Evolutionary conservation across 495 filamentous ascomycete species (phyloP).

Genomic region (Trichoderma parareesei): DNA sequence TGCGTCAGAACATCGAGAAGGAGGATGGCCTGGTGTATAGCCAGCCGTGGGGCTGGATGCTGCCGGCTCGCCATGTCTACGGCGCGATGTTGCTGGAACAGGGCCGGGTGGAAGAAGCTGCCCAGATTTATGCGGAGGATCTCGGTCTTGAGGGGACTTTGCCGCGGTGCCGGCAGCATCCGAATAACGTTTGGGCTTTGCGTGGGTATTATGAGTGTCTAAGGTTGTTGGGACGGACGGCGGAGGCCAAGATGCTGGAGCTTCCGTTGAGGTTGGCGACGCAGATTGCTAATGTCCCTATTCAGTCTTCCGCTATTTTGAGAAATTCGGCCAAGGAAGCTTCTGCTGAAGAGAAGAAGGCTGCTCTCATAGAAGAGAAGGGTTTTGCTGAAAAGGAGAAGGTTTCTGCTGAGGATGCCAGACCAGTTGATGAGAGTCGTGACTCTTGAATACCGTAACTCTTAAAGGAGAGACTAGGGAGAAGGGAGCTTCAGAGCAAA

Average conservation of each 20-base stretch:
- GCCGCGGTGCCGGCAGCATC: slow-evolving; percentile 50
- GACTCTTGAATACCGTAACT: too few relatives aligned
- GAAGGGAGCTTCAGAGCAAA: too few relatives aligned
- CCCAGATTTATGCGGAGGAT: slow-evolving; percentile 50
- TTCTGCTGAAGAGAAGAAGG: neutral
- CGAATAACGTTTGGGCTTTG: slow-evolving; percentile 61
- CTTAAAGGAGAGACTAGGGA: too few relatives aligned
- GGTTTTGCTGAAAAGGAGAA: neutral
- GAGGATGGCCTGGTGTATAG: slow-evolving; percentile 53
- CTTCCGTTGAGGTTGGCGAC: slow-evolving; percentile 42
- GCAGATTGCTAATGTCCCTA: slow-evolving; percentile 50
- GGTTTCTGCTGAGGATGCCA: neutral
- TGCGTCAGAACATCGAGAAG: slow-evolving; percentile 42
- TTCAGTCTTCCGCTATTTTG: slow-evolving; percentile 55
- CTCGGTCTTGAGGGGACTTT: slow-evolving; percentile 48
- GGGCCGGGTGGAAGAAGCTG: slow-evolving; percentile 45
- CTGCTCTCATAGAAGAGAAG: too few relatives aligned
- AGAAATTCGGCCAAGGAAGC: slow-evolving; percentile 19
- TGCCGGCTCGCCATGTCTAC: slow-evolving; percentile 56
- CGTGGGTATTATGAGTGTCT: slow-evolving; percentile 61
- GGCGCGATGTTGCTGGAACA: slow-evolving; percentile 58
- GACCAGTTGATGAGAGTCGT: too few relatives aligned
- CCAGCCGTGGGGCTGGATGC: slow-evolving; percentile 68
- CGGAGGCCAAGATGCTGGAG: slow-evolving; percentile 43
- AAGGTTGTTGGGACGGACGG: slow-evolving; percentile 34